Evolutionary conservation across 2,329 filamentous ascomycete genomes (phyloP).

Genomic region (Pezicula carpinea): DNA sequence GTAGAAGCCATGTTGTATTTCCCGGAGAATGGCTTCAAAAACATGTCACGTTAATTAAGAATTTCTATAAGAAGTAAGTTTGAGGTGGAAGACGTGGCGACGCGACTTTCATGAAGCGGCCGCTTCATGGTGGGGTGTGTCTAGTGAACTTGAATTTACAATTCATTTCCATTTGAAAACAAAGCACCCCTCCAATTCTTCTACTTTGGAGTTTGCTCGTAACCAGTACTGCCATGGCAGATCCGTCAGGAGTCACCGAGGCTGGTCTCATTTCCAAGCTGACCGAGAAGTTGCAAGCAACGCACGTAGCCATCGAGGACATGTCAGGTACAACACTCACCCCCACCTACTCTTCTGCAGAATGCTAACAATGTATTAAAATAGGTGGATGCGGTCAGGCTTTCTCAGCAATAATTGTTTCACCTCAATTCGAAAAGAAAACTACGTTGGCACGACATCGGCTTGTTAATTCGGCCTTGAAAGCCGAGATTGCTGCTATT

Average conservation of each 20-base stretch:
- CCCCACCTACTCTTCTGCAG: constrained; percentile 4
- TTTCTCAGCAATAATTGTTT: constrained; percentile 65
- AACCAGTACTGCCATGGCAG: constrained; percentile 40
- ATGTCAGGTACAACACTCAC: constrained; percentile 67
- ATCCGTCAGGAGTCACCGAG: constrained; percentile 64
- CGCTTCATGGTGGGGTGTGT: no score
- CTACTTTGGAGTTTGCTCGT: constrained; percentile 2
- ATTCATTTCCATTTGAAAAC: no score
- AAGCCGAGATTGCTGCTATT: constrained; percentile 67
- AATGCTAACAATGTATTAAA: constrained; percentile 1
- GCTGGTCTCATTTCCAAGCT: constrained; percentile 66
- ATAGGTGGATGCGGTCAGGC: constrained; percentile 67
- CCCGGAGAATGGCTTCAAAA: constrained; percentile 8
- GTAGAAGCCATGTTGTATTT: constrained; percentile 18
- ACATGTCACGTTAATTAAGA: not conserved
- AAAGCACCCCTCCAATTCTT: not conserved
- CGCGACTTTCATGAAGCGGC: no score
- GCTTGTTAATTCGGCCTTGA: constrained; percentile 62
- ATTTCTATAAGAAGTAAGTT: no score
- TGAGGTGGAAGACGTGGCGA: no score
- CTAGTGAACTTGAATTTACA: no score
- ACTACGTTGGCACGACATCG: constrained; percentile 62
- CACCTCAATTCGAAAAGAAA: constrained; percentile 53
- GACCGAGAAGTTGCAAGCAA: constrained; percentile 63
- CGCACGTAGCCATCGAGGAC: constrained; percentile 83